Evolutionary conservation across 345 rosid species (phyloP), one percentile per base, ranked within the genome.

Genomic region (Camelina hispida): DNA sequence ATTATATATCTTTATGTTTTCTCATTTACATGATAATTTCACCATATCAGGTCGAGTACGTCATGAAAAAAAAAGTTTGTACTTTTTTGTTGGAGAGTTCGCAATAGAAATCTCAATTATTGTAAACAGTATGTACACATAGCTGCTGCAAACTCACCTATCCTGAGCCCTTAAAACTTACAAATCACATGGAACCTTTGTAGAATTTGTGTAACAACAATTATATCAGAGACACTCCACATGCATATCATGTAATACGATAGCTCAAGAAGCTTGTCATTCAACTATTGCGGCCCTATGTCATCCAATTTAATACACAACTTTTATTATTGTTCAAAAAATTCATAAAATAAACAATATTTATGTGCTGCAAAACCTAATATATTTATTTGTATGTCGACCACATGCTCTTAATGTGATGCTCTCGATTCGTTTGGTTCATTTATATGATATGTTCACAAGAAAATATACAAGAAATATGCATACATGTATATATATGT

Each of bases 221-320:
- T 47, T 70, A 77, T 71, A 62, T 46, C 38, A 30, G 17, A 63
- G 74, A 70, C 75, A 70, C 43, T 56, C 66, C 80, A 77, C 80
- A 77, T 77, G 80, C 68, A 34, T 70, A 34, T 70, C 61, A 53
- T 68, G 42, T 55, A 55, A 62, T 50, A 54, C 52, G 43, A 69
- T 70, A 46, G 69, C 58, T 69, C 66, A 18, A 43, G 37, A 58
- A 47, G 61, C 60, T 47, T 70, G 60, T 15, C 71, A 70, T 77
- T 77, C 80, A 70, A 77, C 65, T 57, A 55, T 70, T 70, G 76
- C 80, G 80, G 80, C 76, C 50, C 71, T 71, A 46, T 71, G 48
- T 64, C 76, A 62, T 57, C 46, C 48, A 77, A 34, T 71, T 57
- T 54, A 71, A 38, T 52, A 48, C 68, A 32, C 7, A 42, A 15